Percentiles rank a stretch among this genome's conserved stretches.
These are phyloP conservation scores for Fraxinus dipetala DNA, from an alignment of 305 asterid species.

Conservation along the genomic window DNA sequence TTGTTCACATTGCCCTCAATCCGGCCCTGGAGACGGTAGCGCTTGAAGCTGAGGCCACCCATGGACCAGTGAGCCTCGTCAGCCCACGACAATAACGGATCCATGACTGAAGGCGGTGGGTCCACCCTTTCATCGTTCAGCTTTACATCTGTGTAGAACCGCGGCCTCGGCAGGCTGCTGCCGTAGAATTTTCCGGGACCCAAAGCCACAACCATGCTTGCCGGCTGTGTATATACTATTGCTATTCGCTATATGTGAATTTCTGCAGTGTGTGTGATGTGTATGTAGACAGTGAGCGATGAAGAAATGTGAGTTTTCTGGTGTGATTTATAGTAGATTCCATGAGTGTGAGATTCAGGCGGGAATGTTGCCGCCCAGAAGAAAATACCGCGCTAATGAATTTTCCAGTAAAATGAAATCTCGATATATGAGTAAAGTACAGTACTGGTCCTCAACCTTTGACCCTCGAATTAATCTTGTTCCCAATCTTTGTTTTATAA, in stretches of 20 bases:
- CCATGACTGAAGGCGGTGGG: slow-evolving; percentile 71
- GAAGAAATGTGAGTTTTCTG: not conserved
- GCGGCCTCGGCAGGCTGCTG: slow-evolving; percentile 85
- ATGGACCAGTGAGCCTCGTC: slow-evolving; percentile 93
- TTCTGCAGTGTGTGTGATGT: not conserved
- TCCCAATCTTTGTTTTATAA: not conserved
- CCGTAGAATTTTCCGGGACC: slow-evolving; percentile 93
- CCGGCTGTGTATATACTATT: not conserved
- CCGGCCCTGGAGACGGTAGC: slow-evolving; percentile 89
- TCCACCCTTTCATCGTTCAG: slow-evolving; percentile 58
- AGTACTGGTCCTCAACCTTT: not conserved
- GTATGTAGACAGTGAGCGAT: not conserved
- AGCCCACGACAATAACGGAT: slow-evolving; percentile 74
- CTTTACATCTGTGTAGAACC: slow-evolving; percentile 63
- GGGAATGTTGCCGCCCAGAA: not conserved
- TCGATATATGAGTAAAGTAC: not conserved
- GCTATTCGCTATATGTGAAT: not conserved
- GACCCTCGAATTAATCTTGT: not conserved
- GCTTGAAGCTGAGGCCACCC: slow-evolving; percentile 80
- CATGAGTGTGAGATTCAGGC: not conserved
- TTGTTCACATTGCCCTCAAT: slow-evolving; percentile 77
- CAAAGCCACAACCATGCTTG: slow-evolving; percentile 64
- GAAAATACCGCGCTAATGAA: not conserved
- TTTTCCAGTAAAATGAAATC: not conserved
- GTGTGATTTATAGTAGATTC: not conserved